Base-by-base conservation (phyloP, 352 stramenopile genomes). In the Phytophthora melonis region DNA sequence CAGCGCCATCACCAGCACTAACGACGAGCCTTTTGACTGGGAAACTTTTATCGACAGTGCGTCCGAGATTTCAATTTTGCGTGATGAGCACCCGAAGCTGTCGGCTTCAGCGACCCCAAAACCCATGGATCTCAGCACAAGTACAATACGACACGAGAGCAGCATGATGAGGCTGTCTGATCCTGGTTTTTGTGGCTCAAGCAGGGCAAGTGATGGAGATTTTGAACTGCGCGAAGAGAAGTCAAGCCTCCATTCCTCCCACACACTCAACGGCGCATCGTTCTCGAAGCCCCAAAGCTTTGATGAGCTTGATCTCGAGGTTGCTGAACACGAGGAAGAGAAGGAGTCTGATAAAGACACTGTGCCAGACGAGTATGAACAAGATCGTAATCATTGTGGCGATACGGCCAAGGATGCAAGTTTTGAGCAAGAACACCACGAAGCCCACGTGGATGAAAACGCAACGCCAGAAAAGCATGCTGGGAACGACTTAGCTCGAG, bases 11-110 rank as follows among this genome's bases (percentile, higher is more conserved):
- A 1, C 19, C 18, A 19, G 36, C 55, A 32, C 64, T 56, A 68
- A 69, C 19, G 55, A 66, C 9, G 66, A 75, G 41, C 75, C 54
- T 49, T 87, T 91, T 23, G 83, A 91, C 69, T 91, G 84, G 84
- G 82, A 91, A 43, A 82, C 79, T 18, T 91, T 91, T 75, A 81
- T 91, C n/a, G 78, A 86, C 39, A 90, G 75, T 32, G 63, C 75
- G n/a, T 87, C 80, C 1, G 80, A 86, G 11, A 69, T 77, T 47
- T 84, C 78, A 13, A 59, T 57, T 3, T 41, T 75, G 2, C 58
- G 75, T 53, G 64, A 74, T 50, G 74, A 82, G 53, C 53, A 63
- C 25, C 61, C 67, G 32, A 61, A 49, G 25, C 58, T 13, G 53
- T 71, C 56, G 9, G 7, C 36, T 30, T 68, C 56, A 49, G 41